Conservation (phyloP, 805 yeast genomes). For the Metschnikowia similis region DNA sequence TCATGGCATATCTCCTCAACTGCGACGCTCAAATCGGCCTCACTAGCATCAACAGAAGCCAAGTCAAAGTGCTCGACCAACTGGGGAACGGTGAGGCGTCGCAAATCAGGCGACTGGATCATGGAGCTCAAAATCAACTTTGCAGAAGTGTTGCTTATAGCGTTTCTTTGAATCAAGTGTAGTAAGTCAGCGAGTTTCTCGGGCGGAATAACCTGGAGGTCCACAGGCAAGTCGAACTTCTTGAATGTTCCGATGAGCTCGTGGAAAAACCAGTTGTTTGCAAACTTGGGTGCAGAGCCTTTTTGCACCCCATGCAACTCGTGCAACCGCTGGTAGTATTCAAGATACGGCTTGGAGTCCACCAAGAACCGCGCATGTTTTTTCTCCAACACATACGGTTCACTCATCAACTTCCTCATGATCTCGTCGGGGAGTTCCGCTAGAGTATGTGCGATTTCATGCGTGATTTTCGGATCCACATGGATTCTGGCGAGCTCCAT, state of each 20-base stretch:
- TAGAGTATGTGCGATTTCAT: conserved; percentile 37
- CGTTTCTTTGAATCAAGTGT: conserved; percentile 38
- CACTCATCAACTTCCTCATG: conserved; percentile 39
- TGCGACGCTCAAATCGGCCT: conserved; percentile 31
- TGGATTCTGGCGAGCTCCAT: conserved; percentile 70
- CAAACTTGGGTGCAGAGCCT: not conserved
- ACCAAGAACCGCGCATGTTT: conserved; percentile 75
- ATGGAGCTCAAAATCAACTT: conserved; percentile 61
- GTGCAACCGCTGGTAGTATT: conserved; percentile 42
- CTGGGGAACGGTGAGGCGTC: conserved; percentile 26
- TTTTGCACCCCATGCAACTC: conserved; percentile 44
- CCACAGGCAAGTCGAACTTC: conserved; percentile 40
- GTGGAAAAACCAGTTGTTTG: conserved; percentile 77
- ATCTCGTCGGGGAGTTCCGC: conserved; percentile 64
- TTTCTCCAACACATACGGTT: conserved; percentile 54
- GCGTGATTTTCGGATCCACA: conserved; percentile 41
- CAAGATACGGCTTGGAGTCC: conserved; percentile 43
- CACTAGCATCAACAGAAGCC: conserved; percentile 25
- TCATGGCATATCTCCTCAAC: conserved; percentile 40
- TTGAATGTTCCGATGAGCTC: conserved; percentile 69
- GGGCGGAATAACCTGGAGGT: conserved; percentile 29
- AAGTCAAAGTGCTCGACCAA: conserved; percentile 56
- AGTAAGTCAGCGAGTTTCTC: conserved; percentile 53
- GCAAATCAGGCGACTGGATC: conserved; percentile 44
- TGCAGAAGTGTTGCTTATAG: conserved; percentile 65